Conservation (phyloP, 2,329 filamentous ascomycete genomes). For the Truncatella angustata region DNA sequence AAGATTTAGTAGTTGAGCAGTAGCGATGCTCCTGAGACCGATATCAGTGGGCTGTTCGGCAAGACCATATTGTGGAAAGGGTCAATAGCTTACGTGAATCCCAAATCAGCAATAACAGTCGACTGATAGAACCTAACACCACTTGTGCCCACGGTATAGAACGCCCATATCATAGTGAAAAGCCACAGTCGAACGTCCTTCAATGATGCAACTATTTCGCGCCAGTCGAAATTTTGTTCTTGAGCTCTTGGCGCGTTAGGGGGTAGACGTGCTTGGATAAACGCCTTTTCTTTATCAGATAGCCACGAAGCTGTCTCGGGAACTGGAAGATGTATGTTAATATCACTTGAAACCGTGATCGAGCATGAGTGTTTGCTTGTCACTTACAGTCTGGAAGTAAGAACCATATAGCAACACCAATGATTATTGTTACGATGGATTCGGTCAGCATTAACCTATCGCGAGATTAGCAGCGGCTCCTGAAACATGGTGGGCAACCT, state of each 20-base stretch:
- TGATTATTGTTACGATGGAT: constrained; percentile 43
- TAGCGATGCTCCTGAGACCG: constrained; percentile 37
- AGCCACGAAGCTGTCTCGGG: constrained; percentile 28
- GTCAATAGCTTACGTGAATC: constrained; percentile 35
- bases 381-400: constrained; percentile 50
- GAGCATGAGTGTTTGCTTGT: neutral
- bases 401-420: constrained; percentile 49
- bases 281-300: constrained; percentile 38
- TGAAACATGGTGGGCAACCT: constrained; percentile 4
- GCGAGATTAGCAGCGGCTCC: too few relatives aligned
- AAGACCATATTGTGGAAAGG: neutral
- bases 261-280: constrained; percentile 40
- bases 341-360: neutral
- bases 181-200: constrained; percentile 41
- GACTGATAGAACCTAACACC: constrained; percentile 42
- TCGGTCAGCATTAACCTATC: constrained; percentile 41
- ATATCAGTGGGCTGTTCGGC: neutral
- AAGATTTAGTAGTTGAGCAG: constrained; percentile 47
- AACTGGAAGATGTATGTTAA: constrained; percentile 15
- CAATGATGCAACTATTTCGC: constrained; percentile 35
- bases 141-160: constrained; percentile 43
- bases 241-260: constrained; percentile 37
- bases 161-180: constrained; percentile 43
- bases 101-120: constrained; percentile 37
- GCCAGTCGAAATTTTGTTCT: constrained; percentile 37